Percentiles rank a stretch among this genome's conserved stretches.
Conservation (phyloP, 2,329 filamentous ascomycete species). For the Penicillium freii region DNA sequence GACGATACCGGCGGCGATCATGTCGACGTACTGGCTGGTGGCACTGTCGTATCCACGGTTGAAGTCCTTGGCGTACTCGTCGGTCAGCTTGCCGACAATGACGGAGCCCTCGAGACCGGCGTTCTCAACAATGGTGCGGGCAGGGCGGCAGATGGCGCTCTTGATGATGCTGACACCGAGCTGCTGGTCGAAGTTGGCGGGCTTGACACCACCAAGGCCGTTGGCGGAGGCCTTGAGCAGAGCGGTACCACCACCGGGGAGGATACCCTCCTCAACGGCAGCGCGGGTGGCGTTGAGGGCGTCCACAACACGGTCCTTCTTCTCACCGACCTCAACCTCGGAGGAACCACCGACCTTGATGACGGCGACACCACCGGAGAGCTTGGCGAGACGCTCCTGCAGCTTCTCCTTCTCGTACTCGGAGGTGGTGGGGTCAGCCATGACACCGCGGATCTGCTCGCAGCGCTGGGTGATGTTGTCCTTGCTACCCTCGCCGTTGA, state of each 20-base stretch:
- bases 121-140: slow-evolving; percentile 95
- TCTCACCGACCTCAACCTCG: slow-evolving; percentile 98
- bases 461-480: slow-evolving; percentile 90
- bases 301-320: slow-evolving; percentile 99
- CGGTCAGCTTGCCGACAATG: slow-evolving; percentile 94
- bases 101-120: slow-evolving; percentile 94
- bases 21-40: slow-evolving; percentile 98
- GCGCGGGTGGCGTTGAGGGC: slow-evolving; percentile 96
- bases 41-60: slow-evolving; percentile 97
- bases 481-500: slow-evolving; percentile 96
- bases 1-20: slow-evolving; percentile 95
- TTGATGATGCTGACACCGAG: slow-evolving; percentile 97
- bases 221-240: slow-evolving; percentile 95
- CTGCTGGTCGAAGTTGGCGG: slow-evolving; percentile 97
- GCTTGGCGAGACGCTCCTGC: slow-evolving; percentile 98
- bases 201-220: slow-evolving; percentile 77
- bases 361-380: slow-evolving; percentile 97
- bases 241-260: slow-evolving; percentile 96
- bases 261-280: slow-evolving; percentile 97
- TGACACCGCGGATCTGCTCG: slow-evolving; percentile 98
- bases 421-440: slow-evolving; percentile 86
- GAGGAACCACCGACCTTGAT: slow-evolving; percentile 98
- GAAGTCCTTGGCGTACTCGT: slow-evolving; percentile 89
- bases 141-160: slow-evolving; percentile 94
- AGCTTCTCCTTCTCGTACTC: slow-evolving; percentile 99